Conservation (phyloP, 257 asterid genomes). For the Catharanthus roseus region DNA sequence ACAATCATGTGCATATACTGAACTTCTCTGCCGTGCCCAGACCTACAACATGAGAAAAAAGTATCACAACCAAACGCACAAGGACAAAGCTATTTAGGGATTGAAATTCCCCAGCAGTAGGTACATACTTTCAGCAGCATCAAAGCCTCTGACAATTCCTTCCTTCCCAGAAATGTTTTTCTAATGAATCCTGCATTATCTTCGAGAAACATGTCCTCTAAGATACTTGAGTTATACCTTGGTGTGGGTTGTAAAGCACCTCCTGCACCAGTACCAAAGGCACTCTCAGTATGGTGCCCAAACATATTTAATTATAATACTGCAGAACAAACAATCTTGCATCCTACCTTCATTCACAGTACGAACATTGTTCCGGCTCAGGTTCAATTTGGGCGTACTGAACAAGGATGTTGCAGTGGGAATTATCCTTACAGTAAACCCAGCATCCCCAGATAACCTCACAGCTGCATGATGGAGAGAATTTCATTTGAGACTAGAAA, state of each 20-base stretch:
- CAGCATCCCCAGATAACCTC: constrained; percentile 39
- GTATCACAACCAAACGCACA: constrained; percentile 14
- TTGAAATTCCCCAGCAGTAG: constrained; percentile 13
- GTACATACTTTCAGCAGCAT: constrained; percentile 70
- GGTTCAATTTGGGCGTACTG: constrained; percentile 54
- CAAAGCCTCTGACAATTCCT: constrained; percentile 75
- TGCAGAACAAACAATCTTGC: constrained; percentile 3
- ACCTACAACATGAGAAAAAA: constrained; percentile 47
- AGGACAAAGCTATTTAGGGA: not conserved
- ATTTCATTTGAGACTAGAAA: not conserved
- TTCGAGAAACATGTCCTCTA: constrained; percentile 93
- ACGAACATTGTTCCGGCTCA: constrained; percentile 69
- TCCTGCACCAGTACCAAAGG: constrained; percentile 24
- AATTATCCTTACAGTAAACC: constrained; percentile 64
- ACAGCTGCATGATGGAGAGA: constrained; percentile 38
- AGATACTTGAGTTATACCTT: constrained; percentile 73
- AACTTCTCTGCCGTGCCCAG: constrained; percentile 80
- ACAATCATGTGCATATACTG: constrained; percentile 78
- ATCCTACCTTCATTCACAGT: constrained; percentile 57
- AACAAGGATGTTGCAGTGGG: constrained; percentile 79
- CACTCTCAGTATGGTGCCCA: constrained; percentile 7
- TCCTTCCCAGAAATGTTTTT: constrained; percentile 57
- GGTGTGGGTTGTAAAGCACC: constrained; percentile 63
- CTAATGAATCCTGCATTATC: constrained; percentile 62
- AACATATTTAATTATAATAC: not conserved